Evolutionary conservation across 2,329 filamentous ascomycete genomes (phyloP).

Genomic region (Blastomyces parvus): DNA sequence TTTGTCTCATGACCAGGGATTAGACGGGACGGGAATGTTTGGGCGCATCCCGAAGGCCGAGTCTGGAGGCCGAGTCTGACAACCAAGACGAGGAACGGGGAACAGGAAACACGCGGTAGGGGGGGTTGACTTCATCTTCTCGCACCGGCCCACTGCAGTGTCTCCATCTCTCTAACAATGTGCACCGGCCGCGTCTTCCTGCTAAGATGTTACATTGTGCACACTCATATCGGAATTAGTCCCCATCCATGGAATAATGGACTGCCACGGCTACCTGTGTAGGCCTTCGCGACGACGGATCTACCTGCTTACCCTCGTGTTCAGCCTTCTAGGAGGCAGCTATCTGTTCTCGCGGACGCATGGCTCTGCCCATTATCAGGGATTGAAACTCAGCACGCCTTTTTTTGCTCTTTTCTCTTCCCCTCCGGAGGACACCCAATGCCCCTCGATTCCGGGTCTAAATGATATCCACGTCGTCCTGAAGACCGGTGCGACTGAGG

Average conservation of each 20-base stretch:
- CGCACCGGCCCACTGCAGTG: too few relatives aligned
- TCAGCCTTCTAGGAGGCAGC: background rate
- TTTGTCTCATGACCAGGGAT: too few relatives aligned
- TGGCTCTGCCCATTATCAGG: background rate
- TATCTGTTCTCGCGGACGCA: background rate
- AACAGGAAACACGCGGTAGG: too few relatives aligned
- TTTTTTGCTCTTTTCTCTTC: background rate
- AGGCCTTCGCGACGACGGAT: background rate
- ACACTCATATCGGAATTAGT: background rate
- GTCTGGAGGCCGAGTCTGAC: too few relatives aligned
- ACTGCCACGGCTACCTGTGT: too few relatives aligned
- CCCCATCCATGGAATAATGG: background rate
- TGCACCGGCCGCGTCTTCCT: too few relatives aligned
- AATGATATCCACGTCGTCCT: slow-evolving; percentile 49
- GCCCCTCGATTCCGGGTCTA: slow-evolving; percentile 16
- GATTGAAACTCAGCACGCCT: background rate
- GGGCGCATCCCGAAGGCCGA: too few relatives aligned
- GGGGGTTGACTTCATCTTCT: too few relatives aligned
- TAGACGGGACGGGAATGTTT: too few relatives aligned
- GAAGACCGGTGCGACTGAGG: slow-evolving; percentile 51
- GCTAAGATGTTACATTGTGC: background rate
- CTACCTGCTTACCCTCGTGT: background rate
- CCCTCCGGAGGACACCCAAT: background rate
- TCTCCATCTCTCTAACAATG: too few relatives aligned
- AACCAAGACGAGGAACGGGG: too few relatives aligned